Conservation (phyloP, 2,329 filamentous ascomycete species). For the Chrysosporium queenslandicum region DNA sequence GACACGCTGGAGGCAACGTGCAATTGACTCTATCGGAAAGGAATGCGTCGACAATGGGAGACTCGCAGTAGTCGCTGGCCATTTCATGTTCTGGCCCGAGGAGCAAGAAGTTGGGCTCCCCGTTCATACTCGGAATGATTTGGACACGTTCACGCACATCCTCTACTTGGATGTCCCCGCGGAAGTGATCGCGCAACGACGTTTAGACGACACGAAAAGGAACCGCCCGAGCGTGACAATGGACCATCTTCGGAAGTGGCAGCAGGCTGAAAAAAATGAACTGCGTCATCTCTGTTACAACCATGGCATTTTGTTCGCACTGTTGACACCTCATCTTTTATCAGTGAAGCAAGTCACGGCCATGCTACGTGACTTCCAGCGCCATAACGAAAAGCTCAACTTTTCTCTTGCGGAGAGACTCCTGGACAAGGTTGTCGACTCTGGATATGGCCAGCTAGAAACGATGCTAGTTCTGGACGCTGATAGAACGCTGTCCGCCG, state of each 20-base stretch:
- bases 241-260: conserved; percentile 40
- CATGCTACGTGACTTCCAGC: conserved; percentile 32
- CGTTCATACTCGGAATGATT: conserved; percentile 41
- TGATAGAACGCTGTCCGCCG: conserved; percentile 45
- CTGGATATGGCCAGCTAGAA: conserved; percentile 22
- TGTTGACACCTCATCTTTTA: conserved; percentile 16
- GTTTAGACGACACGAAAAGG: conserved; percentile 31
- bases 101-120: conserved; percentile 15
- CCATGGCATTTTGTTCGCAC: conserved; percentile 41
- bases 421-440: conserved; percentile 30
- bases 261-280: conserved; percentile 36
- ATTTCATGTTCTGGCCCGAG: conserved; percentile 47
- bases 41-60: conserved; percentile 29
- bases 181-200: conserved; percentile 31
- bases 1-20: conserved; percentile 32
- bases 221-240: conserved; percentile 28
- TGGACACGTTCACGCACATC: conserved; percentile 46
- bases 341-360: conserved; percentile 16
- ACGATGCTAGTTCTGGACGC: conserved; percentile 49
- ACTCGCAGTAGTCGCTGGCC: conserved; percentile 44
- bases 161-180: conserved; percentile 44
- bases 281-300: conserved; percentile 39
- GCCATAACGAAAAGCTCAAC: conserved; percentile 36
- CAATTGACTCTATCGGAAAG: conserved; percentile 39
- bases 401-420: conserved; percentile 20